A percentile compares a stretch with the other conserved stretches of the same genome.
phyloP scores from a whole-genome alignment of 2,329 filamentous ascomycete species.

The Talaromyces islandicus region DNA sequence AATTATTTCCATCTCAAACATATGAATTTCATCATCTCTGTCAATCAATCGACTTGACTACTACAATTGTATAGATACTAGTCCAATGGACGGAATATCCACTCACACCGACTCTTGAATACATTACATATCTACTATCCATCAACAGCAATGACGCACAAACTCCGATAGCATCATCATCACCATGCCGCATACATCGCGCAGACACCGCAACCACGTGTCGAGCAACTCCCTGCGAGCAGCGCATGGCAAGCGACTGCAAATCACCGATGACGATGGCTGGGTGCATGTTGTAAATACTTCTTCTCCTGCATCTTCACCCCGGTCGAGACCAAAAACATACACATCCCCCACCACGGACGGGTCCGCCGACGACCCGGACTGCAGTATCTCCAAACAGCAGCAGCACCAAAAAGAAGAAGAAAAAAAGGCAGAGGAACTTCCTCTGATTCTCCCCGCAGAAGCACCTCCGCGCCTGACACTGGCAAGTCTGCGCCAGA shows the following conservation, averaged over 20 bases:
- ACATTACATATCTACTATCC: background rate
- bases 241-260: slow-evolving; percentile 24
- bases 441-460: slow-evolving; percentile 22
- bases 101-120: background rate
- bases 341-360: slow-evolving; percentile 4
- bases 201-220: slow-evolving; percentile 19
- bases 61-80: background rate
- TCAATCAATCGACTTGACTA: background rate
- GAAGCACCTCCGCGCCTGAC: slow-evolving; percentile 30
- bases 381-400: background rate
- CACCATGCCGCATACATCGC: slow-evolving; percentile 30
- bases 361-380: slow-evolving; percentile 2
- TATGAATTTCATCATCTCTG: background rate
- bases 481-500: slow-evolving; percentile 22
- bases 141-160: background rate
- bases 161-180: background rate
- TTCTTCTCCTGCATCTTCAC: slow-evolving; percentile 6
- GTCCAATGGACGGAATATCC: background rate
- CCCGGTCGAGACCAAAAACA: background rate
- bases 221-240: background rate
- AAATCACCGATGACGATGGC: slow-evolving; percentile 34
- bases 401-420: background rate
- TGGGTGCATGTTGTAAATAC: slow-evolving; percentile 39
- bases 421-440: background rate
- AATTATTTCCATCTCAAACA: background rate